Evolutionary conservation across 768 basidiomycete genomes (phyloP), one percentile per base, ranked within the genome.

Genomic region (Favolaschia claudopus): DNA sequence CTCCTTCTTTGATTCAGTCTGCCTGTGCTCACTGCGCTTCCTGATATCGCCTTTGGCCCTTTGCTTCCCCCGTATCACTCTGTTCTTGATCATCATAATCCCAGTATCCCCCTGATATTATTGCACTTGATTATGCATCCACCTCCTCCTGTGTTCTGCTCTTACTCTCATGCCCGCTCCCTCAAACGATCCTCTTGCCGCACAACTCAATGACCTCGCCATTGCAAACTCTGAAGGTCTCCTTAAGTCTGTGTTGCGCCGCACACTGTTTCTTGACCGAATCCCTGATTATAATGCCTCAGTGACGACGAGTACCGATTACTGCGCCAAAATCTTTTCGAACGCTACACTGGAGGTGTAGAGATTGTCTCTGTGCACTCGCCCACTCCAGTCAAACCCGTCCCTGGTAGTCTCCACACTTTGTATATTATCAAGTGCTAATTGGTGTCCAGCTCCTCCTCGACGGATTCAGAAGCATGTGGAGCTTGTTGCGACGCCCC

Each of bases 291-390:
- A n/a, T n/a, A n/a, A n/a, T n/a, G n/a, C 25, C 47, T 8, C 71
- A 91, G 89, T 66, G 88, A 91, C 70, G 87, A 90, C 62, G 89
- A 89, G 70, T 91, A 90, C 67, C 83, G 89, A 24, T 73, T 90
- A 10, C 79, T 91, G 39, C 83, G 89, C 12, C 87, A 87, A 69
- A 85, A 83, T 66, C 74, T 87, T 33, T 91, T 91, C 66, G 84
- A 89, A 70, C 82, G 85, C 37, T 81, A 85, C 63, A 76, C 85
- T 20, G 71, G 67, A 49, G 73, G 55, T 40, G 59, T 63, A 27
- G 62, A 61, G 10, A 56, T 69, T 19, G 55, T 76, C 28, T 76
- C 77, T 31, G 59, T 68, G 24, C 69, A 33, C 48, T 19, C 53
- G 1, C n/a, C 56, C 19, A 19, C 75, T 15, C 46, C 70, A 34